These are phyloP conservation scores for Apostasia ramifera DNA, from an alignment of 106 monocot genomes.

Conservation along the genomic window DNA sequence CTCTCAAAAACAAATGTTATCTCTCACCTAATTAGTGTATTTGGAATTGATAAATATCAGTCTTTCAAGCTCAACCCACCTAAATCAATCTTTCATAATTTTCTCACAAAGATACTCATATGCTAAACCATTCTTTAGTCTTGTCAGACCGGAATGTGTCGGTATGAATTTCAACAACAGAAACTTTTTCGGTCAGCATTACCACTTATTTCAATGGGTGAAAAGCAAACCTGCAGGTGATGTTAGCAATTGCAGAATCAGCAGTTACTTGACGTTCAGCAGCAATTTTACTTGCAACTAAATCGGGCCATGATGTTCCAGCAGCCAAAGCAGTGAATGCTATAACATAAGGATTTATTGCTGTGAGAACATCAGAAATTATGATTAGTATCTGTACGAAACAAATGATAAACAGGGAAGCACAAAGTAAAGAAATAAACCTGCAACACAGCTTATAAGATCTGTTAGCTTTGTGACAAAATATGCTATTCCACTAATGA, in stretches of 20 bases:
- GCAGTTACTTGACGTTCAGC: conserved; percentile 81
- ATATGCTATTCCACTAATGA: conserved; percentile 77
- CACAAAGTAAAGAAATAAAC: conserved; percentile 22
- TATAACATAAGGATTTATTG: conserved; percentile 75
- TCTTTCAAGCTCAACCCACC: no score
- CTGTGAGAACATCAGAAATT: conserved; percentile 16
- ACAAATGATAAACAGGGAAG: conserved; percentile 1
- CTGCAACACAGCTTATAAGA: conserved; percentile 80
- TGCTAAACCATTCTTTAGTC: no score
- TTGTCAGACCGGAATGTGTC: no score
- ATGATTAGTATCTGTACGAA: not conserved
- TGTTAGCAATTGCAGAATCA: conserved; percentile 80
- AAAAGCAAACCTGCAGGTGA: conserved; percentile 70
- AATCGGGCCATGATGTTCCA: conserved; percentile 90
- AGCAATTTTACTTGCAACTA: conserved; percentile 90
- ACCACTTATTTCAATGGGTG: no score
- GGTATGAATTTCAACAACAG: no score
- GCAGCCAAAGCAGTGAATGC: conserved; percentile 74
- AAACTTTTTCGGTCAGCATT: no score
- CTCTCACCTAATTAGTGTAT: no score
- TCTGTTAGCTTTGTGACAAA: conserved; percentile 72
- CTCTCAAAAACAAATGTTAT: no score
- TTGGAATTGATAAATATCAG: no score
- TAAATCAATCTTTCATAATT: no score
- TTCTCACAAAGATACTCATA: no score